Evolutionary conservation across 441 rosid species (phyloP), one percentile per base, ranked within the genome.

Genomic region (Arabidopsis hybrid): DNA sequence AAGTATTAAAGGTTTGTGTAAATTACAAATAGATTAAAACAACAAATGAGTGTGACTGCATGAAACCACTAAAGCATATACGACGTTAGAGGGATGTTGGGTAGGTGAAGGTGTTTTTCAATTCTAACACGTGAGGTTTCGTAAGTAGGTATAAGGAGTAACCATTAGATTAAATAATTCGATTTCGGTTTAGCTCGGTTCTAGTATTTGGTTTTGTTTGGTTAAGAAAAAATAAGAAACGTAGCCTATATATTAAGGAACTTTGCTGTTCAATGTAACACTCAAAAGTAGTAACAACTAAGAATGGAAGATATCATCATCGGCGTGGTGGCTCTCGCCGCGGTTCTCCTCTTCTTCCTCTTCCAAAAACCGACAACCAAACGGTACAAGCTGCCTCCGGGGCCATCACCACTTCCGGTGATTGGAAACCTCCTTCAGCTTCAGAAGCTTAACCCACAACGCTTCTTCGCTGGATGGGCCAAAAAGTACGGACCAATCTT

Each of bases 361-460:
- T 39, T 3, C 17, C 80, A 36, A 26, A 64, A 49, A 0, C 32
- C 61, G 2, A 75, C 29, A 31, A 14, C 45, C 6, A 61, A 71
- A 53, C 60, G 13, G 7, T 59, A 66, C 18, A 53, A 21, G 11
- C 56, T 69, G n/a, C 76, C 79, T 13, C 87, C 86, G 0, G 87
- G 87, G 0, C 91, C 88, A 4, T 18, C 9, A 6, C 72, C 68
- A 0, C 85, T 88, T 67, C 91, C 86, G 6, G 50, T 86, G 18
- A 67, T 85, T 7, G 89, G 93, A 17, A 86, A 86, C 80, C 57
- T 88, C 53, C 83, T 69, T 71, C 89, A 85, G 66, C 75, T 88
- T 50, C 29, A 65, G 29, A 64, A 31, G 29, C 17, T 75, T 9
- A 56, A 65, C 58, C 73, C 67, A 42, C 86, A 83, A 40, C 55